phyloP scores from a whole-genome alignment of 768 basidiomycete genomes.

The Pluteus cervinus region DNA sequence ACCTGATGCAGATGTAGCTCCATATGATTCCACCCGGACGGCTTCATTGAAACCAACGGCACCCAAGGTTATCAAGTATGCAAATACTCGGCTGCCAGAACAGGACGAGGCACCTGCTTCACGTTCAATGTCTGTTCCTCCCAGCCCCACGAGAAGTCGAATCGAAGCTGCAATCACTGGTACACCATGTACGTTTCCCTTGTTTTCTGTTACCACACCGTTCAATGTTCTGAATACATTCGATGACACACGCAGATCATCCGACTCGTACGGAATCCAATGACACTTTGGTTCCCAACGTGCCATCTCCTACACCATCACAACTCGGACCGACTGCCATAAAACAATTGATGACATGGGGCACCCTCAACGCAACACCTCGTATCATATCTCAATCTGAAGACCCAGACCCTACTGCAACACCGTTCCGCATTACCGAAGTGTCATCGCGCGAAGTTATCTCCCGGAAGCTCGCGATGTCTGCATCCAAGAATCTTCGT shows the following conservation, averaged over 20 bases:
- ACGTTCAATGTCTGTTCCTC: constrained; percentile 50
- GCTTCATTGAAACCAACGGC: constrained; percentile 23
- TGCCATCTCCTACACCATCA: constrained; percentile 84
- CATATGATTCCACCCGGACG: constrained; percentile 49
- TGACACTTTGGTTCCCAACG: constrained; percentile 75
- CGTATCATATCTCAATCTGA: constrained; percentile 69
- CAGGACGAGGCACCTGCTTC: constrained; percentile 50
- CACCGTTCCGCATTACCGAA: constrained; percentile 75
- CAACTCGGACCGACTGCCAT: constrained; percentile 77
- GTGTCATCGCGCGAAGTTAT: constrained; percentile 77
- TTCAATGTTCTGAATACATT: no score
- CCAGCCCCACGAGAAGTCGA: constrained; percentile 86
- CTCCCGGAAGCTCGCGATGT: constrained; percentile 75
- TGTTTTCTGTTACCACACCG: constrained; percentile 1
- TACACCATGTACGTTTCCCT: constrained; percentile 65
- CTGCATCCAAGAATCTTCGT: constrained; percentile 76
- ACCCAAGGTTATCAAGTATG: constrained; percentile 66
- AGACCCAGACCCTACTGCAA: constrained; percentile 46
- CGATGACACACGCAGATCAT: no score
- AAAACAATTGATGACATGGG: constrained; percentile 97
- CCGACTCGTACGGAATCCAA: constrained; percentile 44
- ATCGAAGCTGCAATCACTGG: constrained; percentile 92
- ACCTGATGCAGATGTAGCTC: constrained; percentile 84
- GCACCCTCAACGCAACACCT: constrained; percentile 87
- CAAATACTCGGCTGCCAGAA: constrained; percentile 75